Evolutionary conservation across 805 yeast species (phyloP), one percentile per base, ranked within the genome.

Genomic region (Metschnikowia vanudenii): DNA sequence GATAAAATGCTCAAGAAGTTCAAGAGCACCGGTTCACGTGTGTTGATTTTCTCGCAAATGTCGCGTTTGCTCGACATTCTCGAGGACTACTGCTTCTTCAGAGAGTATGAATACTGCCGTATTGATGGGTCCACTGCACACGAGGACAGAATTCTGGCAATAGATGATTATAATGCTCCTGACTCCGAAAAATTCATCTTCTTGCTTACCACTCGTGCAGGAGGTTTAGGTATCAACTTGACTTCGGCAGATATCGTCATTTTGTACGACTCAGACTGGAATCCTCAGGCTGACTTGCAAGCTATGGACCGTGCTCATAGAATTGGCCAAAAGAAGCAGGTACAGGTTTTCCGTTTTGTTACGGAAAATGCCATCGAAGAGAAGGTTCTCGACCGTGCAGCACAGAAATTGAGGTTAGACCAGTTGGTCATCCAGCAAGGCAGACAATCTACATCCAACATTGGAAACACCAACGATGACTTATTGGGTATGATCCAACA

Each of bases 241-340:
- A 92, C 96, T 0, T 80, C 88, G 8, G 98, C 98, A 2, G 97
- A 91, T 63, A 82, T 87, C 36, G 98, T 91, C 41, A 79, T 91
- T 3, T 65, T 91, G 22, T 92, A 81, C 62, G 98, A 91, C 65
- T 86, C 96, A 0, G 98, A 91, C 69, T 91, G 98, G 98, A 91
- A 91, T 61, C 98, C 98, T 1, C 98, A 91, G 63, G 97, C 97
- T 0, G 98, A 91, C 73, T 74, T 91, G 58, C 98, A 91, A 69
- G 97, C 97, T 1, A 91, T 91, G 98, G 98, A 92, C 65, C 79
- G 98, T 62, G 98, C 97, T 1, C 98, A 91, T 62, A 82, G 98
- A 73, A 91, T 91, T 62, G 98, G 98, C 16, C 98, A 91, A 65
- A 92, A 88, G 63, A 92, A 92, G 61, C 99, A 92, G 69, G 99